phyloP scores from a whole-genome alignment of 345 rosid genomes.

The Nephelium lappaceum region DNA sequence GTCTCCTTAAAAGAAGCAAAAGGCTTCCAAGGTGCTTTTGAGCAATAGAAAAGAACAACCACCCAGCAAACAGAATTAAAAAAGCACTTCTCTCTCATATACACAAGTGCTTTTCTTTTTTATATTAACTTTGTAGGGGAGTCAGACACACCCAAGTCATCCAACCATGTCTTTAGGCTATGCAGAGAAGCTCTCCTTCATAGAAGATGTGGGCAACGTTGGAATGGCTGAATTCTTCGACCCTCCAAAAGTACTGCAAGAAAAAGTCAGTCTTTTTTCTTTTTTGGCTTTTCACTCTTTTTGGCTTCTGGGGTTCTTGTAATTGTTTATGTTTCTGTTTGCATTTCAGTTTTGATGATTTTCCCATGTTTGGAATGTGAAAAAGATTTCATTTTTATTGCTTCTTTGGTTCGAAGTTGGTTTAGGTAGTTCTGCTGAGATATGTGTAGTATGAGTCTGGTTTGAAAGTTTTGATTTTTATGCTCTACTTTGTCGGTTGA shows the following conservation, averaged over 20 bases:
- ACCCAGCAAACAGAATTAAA: neutral
- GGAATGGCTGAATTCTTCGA: slow-evolving; percentile 97
- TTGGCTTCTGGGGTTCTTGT: neutral
- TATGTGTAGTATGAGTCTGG: neutral
- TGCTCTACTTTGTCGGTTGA: slow-evolving; percentile 10
- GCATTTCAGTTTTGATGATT: slow-evolving; percentile 15
- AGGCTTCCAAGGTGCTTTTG: slow-evolving; percentile 13
- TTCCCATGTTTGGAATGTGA: neutral
- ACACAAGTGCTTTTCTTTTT: neutral
- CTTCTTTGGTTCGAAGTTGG: slow-evolving; percentile 11
- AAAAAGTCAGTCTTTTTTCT: slow-evolving; percentile 52
- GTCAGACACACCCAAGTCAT: slow-evolving; percentile 3
- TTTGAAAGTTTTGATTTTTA: neutral
- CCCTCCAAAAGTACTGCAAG: slow-evolving; percentile 66
- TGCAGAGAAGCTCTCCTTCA: slow-evolving; percentile 97
- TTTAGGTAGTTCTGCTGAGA: neutral
- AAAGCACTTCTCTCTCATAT: neutral
- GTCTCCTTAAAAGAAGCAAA: slow-evolving; percentile 53
- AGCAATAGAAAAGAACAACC: slow-evolving; percentile 19
- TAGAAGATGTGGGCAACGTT: slow-evolving; percentile 97
- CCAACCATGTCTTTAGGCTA: slow-evolving; percentile 89
- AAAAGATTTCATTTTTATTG: neutral
- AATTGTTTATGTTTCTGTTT: neutral
- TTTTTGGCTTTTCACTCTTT: slow-evolving; percentile 1
- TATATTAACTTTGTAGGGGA: slow-evolving; percentile 16